Conservation (phyloP, 495 filamentous ascomycete species). For the Tuber umbilicatum region DNA sequence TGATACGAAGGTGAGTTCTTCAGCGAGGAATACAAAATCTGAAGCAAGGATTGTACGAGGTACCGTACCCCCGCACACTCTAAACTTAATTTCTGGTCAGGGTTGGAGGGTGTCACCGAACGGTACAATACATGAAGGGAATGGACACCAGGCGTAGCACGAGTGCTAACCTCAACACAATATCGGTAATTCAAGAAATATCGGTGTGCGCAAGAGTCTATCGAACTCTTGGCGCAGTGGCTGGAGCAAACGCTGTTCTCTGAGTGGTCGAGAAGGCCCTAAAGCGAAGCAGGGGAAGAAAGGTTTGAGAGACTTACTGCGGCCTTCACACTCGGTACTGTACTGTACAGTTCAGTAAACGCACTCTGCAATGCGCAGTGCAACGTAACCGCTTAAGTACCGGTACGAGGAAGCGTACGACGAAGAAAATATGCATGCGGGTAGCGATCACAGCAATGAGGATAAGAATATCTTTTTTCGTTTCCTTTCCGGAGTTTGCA, state of each 20-base stretch:
- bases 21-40: neutral
- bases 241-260: too few relatives aligned
- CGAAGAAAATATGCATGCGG: neutral
- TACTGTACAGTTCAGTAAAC: neutral
- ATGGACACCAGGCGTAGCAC: neutral
- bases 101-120: neutral
- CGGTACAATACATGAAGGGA: neutral
- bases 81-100: neutral
- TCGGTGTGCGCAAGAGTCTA: too few relatives aligned
- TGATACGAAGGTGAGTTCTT: neutral
- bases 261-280: too few relatives aligned
- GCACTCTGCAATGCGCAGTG: neutral
- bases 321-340: too few relatives aligned
- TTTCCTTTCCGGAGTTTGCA: neutral
- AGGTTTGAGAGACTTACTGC: too few relatives aligned
- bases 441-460: neutral
- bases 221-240: too few relatives aligned
- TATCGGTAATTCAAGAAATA: neutral
- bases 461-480: neutral
- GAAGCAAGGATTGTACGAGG: neutral
- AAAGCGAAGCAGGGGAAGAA: too few relatives aligned
- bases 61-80: neutral
- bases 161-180: neutral
- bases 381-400: neutral
- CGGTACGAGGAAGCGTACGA: neutral